Evolutionary conservation across 306 rosid species (phyloP).

Genomic region (Dryas drummondii): DNA sequence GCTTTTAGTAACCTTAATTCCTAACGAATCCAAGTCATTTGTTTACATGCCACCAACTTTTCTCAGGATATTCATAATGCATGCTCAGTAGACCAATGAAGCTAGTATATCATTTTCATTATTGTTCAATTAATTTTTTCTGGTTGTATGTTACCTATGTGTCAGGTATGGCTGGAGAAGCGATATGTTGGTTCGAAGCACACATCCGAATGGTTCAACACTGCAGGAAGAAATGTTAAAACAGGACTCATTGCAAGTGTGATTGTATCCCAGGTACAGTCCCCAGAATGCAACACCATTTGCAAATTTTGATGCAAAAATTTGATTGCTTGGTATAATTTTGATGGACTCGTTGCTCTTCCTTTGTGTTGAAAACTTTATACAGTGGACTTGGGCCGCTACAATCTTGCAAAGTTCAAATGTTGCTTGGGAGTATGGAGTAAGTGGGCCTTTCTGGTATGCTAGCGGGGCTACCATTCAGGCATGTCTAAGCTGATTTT

Average conservation of each 20-base stretch:
- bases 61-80: no score
- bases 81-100: no score
- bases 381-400: conserved; percentile 97
- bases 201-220: conserved; percentile 96
- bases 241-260: conserved; percentile 97
- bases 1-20: no score
- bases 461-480: conserved; percentile 97
- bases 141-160: conserved; percentile 6
- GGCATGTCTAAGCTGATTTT: conserved; percentile 41
- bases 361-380: conserved; percentile 19
- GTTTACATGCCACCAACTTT: no score
- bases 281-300: conserved; percentile 10
- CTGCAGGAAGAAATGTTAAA: conserved; percentile 93
- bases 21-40: no score
- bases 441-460: conserved; percentile 98
- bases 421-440: conserved; percentile 94
- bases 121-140: no score
- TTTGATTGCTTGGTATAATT: neutral
- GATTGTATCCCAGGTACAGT: conserved; percentile 81
- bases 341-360: neutral
- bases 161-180: conserved; percentile 91
- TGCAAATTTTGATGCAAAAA: neutral
- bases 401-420: conserved; percentile 93
- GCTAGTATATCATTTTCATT: no score
- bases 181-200: conserved; percentile 79